phyloP scores from a whole-genome alignment of 1,284 basidiomycete genomes.

The Leccinum subatratum region DNA sequence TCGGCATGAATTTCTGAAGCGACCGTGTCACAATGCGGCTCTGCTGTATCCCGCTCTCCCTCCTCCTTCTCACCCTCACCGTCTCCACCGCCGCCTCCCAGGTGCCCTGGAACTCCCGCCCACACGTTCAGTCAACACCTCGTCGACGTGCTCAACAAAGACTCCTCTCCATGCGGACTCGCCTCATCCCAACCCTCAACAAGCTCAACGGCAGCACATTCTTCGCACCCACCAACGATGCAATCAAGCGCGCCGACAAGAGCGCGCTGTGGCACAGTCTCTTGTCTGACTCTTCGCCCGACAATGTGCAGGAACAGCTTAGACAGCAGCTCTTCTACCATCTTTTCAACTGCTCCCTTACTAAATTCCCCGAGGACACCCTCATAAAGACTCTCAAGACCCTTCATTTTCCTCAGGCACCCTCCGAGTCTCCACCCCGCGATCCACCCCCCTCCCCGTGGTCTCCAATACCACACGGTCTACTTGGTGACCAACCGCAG shows the following conservation, averaged over 20 bases:
- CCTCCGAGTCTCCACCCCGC: conserved; percentile 50
- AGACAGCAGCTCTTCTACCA: conserved; percentile 95
- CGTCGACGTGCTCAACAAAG: conserved; percentile 72
- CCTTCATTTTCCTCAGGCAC: conserved; percentile 64
- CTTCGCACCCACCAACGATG: conserved; percentile 94
- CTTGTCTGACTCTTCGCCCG: conserved; percentile 46
- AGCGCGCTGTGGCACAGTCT: conserved; percentile 47
- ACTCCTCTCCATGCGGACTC: conserved; percentile 76
- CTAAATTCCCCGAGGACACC: conserved; percentile 41
- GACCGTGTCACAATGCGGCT: conserved; percentile 34
- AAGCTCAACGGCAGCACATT: conserved; percentile 78
- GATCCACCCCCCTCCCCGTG: conserved; percentile 78
- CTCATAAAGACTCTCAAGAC: conserved; percentile 51
- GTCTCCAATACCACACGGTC: conserved; percentile 77
- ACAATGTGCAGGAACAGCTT: conserved; percentile 82
- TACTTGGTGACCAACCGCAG: conserved; percentile 81
- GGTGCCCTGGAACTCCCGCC: conserved; percentile 25
- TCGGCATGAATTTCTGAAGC: no score
- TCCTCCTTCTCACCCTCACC: conserved; percentile 34
- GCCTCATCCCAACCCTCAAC: conserved; percentile 89
- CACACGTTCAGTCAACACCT: conserved; percentile 44
- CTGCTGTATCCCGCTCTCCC: conserved; percentile 35
- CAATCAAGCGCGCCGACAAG: conserved; percentile 54
- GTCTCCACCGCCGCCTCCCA: conserved; percentile 32
- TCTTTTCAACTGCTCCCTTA: conserved; percentile 77